Evolutionary conservation across 768 basidiomycete genomes (phyloP), one percentile per base, ranked within the genome.

Genomic region (Tricholoma flavovirens): DNA sequence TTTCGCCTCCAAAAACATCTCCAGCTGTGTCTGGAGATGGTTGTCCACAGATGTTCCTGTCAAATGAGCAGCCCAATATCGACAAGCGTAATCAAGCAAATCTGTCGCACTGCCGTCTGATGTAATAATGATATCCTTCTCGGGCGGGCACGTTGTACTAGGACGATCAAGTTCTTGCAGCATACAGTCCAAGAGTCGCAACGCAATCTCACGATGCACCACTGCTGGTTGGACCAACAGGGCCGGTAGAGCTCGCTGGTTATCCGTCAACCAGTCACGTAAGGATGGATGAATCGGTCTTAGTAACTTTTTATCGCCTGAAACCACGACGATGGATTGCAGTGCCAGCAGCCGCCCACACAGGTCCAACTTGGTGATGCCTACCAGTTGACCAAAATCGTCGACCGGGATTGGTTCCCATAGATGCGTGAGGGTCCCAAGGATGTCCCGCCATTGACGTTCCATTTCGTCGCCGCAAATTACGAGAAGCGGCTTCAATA

Each of bases 21-120:
- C 58, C 2, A 64, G 29, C 30, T 49, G 48, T 40, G 24, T 50
- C 15, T 53, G 58, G 42, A 61, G 26, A 26, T 38, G 36, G 32
- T 54, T 45, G 9, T 29, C 49, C 6, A 42, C 50, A 4, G 54
- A 30, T 9, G 55, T 53, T 51, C 40, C 38, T 17, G n/a, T 38
- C 35, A 64, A 30, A 43, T 64, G 63, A 15, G 54, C 52, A n/a
- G 55, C 58, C 63, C 63, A 64, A 33, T 64, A 46, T 33, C 56
- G 58, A 51, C 59, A 62, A 29, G 63, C 63, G 48, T 62, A 64
- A 36, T 56, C 55, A 9, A 64, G 49, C 36, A 53, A 43, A 45
- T 17, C 4, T 11, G 22, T 48, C 15, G 21, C 26, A 4, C 26
- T 55, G 29, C 26, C 21, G 19, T 59, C 42, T 12, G 30, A n/a